Percentiles rank a stretch among this genome's conserved stretches.
These are phyloP conservation scores for Fusarium euwallaceae DNA, from an alignment of 2,329 filamentous ascomycete genomes.

Conservation along the genomic window DNA sequence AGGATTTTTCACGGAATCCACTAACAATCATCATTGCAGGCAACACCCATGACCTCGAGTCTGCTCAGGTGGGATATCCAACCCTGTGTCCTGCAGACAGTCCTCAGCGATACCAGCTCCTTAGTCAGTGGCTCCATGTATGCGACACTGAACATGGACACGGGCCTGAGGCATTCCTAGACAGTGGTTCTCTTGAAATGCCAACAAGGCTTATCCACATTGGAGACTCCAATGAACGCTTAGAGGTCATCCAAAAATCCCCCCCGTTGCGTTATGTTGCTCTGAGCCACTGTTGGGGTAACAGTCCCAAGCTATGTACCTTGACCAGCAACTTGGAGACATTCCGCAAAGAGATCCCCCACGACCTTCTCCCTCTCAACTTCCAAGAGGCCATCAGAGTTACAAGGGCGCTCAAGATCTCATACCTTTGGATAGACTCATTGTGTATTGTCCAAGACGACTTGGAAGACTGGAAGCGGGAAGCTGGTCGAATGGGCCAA, in stretches of 20 bases:
- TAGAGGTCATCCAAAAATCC: background rate
- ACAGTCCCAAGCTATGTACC: background rate
- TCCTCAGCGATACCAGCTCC: background rate
- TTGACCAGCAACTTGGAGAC: background rate
- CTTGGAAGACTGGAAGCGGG: background rate
- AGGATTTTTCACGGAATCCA: too few relatives aligned
- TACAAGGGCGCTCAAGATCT: background rate
- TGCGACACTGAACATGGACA: background rate
- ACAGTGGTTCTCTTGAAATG: background rate
- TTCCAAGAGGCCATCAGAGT: background rate
- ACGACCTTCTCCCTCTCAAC: background rate
- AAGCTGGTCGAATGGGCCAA: background rate
- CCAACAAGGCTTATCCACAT: background rate
- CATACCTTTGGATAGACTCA: background rate
- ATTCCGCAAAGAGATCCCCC: background rate
- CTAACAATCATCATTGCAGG: background rate
- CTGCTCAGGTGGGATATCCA: background rate
- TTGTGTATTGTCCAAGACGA: background rate
- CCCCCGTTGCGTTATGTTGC: background rate
- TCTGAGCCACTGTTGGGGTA: background rate
- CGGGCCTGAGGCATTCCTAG: background rate
- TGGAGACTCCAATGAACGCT: background rate
- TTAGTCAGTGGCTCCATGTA: background rate
- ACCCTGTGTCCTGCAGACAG: background rate
- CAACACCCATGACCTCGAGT: background rate